Percentiles rank a stretch among this genome's conserved stretches.
phyloP scores from a whole-genome alignment of 2,329 filamentous ascomycete genomes.

The Endocalyx cinctus region DNA sequence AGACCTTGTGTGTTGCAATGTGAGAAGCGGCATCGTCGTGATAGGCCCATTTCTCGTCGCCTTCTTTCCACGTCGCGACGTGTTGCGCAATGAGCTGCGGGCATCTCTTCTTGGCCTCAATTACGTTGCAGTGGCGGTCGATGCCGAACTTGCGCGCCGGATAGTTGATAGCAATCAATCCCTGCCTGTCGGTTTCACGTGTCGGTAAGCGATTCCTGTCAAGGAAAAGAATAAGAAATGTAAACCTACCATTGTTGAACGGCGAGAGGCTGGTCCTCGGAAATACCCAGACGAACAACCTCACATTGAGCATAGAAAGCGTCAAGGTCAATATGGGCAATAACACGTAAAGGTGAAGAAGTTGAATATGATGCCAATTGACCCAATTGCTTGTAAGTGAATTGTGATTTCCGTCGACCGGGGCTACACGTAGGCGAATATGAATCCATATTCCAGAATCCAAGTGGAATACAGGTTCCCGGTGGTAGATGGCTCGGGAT shows the following conservation, averaged over 20 bases:
- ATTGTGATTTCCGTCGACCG: slow-evolving; percentile 55
- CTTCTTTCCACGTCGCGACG: slow-evolving; percentile 91
- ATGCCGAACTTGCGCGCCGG: slow-evolving; percentile 79
- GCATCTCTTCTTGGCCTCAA: slow-evolving; percentile 82
- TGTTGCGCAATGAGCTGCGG: slow-evolving; percentile 83
- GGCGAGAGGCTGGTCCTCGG: slow-evolving; percentile 75
- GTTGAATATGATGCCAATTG: slow-evolving; percentile 68
- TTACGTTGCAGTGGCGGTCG: slow-evolving; percentile 69
- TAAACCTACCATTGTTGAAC: slow-evolving; percentile 78
- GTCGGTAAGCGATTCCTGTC: too few species aligned
- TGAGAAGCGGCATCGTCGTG: slow-evolving; percentile 72
- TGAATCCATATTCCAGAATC: slow-evolving; percentile 27
- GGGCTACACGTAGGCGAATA: slow-evolving; percentile 30
- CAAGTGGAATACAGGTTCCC: too few species aligned
- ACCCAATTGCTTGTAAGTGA: slow-evolving; percentile 78
- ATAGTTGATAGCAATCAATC: slow-evolving; percentile 94
- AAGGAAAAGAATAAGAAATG: too few species aligned
- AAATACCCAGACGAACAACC: slow-evolving; percentile 74
- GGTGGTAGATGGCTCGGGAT: too few species aligned
- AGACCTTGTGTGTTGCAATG: slow-evolving; percentile 88
- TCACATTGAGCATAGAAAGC: slow-evolving; percentile 98
- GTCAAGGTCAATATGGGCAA: slow-evolving; percentile 92
- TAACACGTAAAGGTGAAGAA: slow-evolving; percentile 74
- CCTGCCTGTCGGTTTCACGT: slow-evolving; percentile 63
- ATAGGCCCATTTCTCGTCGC: slow-evolving; percentile 89